Base-by-base conservation (phyloP, 148 eudicot species). In the Selenicereus undatus region DNA sequence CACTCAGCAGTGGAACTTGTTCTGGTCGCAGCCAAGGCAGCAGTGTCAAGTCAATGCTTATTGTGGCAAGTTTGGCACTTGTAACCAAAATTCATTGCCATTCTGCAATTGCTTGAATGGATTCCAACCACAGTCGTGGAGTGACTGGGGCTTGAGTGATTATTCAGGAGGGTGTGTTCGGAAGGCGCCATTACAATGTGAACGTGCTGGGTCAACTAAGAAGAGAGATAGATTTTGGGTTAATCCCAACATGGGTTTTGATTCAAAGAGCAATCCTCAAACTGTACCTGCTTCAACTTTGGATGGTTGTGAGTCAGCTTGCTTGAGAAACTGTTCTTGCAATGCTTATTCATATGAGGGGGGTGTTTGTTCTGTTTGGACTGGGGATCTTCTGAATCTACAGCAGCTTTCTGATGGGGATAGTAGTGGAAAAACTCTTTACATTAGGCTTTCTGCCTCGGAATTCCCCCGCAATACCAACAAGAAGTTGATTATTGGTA, bases 21-120 rank as follows among this genome's bases (percentile, higher is more conserved):
- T 89, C 71, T 88, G 93, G 90, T 82, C 93, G 18, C 88, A 91
- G 73, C 91, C 93, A 0, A 89, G 83, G 73, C 83, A 84, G 73
- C 93, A 88, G 45, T 91, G 93, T 48, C 84, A 89, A 43, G 91
- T 91, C 73, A 84, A 88, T 78, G 88, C 86, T 27, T 86, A 66
- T 75, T 91, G 93, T 81, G 93, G 93, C 66, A 82, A 78, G 8
- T 91, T 82, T 88, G 89, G 91, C 52, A 76, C 74, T 17, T 91
- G 93, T 65, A 80, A 72, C 24, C 78, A 88, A 75, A 82, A 74
- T 29, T 74, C 79, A 0, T 35, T 77, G 81, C 88, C 90, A 11
- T 88, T 66, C 74, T 91, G 93, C 78, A 75, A 66, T 71, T 91
- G 93, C 68, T 82, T 89, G 56, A 13, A 50, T 4, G 89, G 90